Evolutionary conservation across 352 stramenopile genomes (phyloP).

Genomic region (Phytopythium oedochilum): DNA sequence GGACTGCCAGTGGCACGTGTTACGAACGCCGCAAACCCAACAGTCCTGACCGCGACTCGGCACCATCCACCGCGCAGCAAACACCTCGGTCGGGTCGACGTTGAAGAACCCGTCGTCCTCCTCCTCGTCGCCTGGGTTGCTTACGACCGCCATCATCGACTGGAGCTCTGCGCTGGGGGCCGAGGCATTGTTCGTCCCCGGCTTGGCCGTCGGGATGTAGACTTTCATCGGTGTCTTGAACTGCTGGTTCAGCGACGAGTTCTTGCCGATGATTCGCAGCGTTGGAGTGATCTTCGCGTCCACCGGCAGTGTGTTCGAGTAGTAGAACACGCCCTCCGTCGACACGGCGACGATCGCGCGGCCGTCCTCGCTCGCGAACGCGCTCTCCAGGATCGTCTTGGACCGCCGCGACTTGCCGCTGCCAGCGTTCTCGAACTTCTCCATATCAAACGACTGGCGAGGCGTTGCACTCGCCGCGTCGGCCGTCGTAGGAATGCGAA

Average conservation of each 20-base stretch:
- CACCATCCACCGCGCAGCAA: slow-evolving; percentile 70
- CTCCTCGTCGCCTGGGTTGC: slow-evolving; percentile 64
- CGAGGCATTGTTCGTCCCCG: slow-evolving; percentile 2
- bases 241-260: slow-evolving; percentile 53
- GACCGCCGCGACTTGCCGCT: slow-evolving; percentile 64
- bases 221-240: slow-evolving; percentile 76
- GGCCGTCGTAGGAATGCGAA: slow-evolving; percentile 32
- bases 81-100: slow-evolving; percentile 58
- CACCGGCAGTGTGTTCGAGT: slow-evolving; percentile 37
- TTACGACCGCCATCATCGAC: slow-evolving; percentile 67
- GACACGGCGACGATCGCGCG: slow-evolving; percentile 55
- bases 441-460: slow-evolving; percentile 58
- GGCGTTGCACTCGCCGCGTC: neutral
- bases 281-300: slow-evolving; percentile 11
- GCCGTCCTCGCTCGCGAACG: slow-evolving; percentile 64
- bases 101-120: slow-evolving; percentile 72
- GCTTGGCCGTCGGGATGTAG: slow-evolving; percentile 34
- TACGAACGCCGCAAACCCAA: slow-evolving; percentile 77
- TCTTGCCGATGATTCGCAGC: slow-evolving; percentile 63
- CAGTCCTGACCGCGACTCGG: slow-evolving; percentile 45
- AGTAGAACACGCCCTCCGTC: slow-evolving; percentile 73
- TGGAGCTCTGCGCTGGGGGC: slow-evolving; percentile 11
- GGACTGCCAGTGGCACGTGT: slow-evolving; percentile 57
- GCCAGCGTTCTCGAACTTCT: slow-evolving; percentile 53
- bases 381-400: slow-evolving; percentile 61